phyloP scores from a whole-genome alignment of 805 yeast species.

The Candida hungchunana region DNA sequence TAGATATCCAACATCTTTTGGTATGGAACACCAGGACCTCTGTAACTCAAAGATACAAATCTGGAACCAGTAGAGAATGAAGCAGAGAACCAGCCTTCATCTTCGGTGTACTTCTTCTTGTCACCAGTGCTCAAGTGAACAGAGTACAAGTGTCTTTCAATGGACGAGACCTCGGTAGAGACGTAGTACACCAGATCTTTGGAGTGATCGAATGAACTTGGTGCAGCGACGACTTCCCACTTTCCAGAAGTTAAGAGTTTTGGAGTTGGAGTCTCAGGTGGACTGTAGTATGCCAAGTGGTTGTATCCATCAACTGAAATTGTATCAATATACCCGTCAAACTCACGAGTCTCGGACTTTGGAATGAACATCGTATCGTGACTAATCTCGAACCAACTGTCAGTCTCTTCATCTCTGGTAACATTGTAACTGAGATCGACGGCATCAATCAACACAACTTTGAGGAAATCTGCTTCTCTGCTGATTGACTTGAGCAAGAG shows the following conservation, averaged over 20 bases:
- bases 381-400: constrained; percentile 74
- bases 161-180: constrained; percentile 73
- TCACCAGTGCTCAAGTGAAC: constrained; percentile 49
- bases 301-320: constrained; percentile 55
- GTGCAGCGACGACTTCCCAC: constrained; percentile 88
- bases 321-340: constrained; percentile 80
- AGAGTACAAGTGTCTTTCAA: constrained; percentile 79
- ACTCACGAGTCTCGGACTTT: constrained; percentile 37
- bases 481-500: constrained; percentile 56
- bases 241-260: constrained; percentile 63
- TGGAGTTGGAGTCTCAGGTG: constrained; percentile 55
- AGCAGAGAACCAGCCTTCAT: constrained; percentile 63
- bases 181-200: constrained; percentile 52
- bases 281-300: constrained; percentile 83
- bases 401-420: constrained; percentile 45
- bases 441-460: constrained; percentile 52
- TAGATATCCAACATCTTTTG: constrained; percentile 66
- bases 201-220: constrained; percentile 54
- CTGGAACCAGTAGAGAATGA: constrained; percentile 80
- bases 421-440: constrained; percentile 31
- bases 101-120: constrained; percentile 31
- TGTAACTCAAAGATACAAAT: constrained; percentile 62
- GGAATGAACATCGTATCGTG: constrained; percentile 61
- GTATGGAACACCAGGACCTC: constrained; percentile 77
- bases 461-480: constrained; percentile 62